A percentile compares a stretch with the other conserved stretches of the same genome.
Evolutionary conservation across 768 basidiomycete genomes (phyloP).

Genomic region (Auriscalpium orientale): DNA sequence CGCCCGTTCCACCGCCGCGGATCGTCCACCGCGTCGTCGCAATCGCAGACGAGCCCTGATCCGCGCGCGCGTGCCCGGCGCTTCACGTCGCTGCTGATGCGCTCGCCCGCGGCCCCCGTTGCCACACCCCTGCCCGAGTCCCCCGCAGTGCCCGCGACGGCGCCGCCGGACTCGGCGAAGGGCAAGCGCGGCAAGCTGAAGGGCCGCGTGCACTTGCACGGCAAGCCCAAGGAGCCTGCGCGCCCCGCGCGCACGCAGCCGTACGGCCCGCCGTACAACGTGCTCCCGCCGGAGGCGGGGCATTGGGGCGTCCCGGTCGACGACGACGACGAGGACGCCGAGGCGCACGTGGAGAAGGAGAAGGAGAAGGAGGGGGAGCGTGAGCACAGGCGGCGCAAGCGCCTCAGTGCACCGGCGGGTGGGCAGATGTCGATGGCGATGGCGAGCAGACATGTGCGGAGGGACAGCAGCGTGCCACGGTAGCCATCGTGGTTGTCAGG

Average conservation of each 20-base stretch:
- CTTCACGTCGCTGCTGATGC: not conserved
- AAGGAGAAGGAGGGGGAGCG: too few relatives aligned
- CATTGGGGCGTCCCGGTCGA: conserved; percentile 2
- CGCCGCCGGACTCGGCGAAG: not conserved
- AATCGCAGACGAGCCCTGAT: not conserved
- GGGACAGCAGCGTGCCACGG: too few relatives aligned
- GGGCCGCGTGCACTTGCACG: not conserved
- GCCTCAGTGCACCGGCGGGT: conserved; percentile 2
- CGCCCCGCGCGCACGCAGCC: conserved; percentile 14
- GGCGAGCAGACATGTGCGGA: too few relatives aligned
- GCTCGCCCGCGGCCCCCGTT: not conserved
- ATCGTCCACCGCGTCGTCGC: not conserved
- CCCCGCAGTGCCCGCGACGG: not conserved
- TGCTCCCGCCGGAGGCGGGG: conserved; percentile 11
- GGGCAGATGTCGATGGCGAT: too few relatives aligned
- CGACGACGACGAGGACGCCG: too few relatives aligned
- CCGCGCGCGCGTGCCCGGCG: not conserved
- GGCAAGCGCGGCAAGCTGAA: not conserved
- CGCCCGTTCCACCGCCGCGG: not conserved
- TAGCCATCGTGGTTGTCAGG: too few relatives aligned
- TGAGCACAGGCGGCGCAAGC: not conserved
- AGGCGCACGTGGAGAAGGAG: too few relatives aligned
- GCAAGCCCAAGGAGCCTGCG: not conserved
- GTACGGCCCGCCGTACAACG: conserved; percentile 14
- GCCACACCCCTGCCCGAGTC: not conserved